Conservation (phyloP, 306 rosid species). For the Trichosanthes cucumerina region DNA sequence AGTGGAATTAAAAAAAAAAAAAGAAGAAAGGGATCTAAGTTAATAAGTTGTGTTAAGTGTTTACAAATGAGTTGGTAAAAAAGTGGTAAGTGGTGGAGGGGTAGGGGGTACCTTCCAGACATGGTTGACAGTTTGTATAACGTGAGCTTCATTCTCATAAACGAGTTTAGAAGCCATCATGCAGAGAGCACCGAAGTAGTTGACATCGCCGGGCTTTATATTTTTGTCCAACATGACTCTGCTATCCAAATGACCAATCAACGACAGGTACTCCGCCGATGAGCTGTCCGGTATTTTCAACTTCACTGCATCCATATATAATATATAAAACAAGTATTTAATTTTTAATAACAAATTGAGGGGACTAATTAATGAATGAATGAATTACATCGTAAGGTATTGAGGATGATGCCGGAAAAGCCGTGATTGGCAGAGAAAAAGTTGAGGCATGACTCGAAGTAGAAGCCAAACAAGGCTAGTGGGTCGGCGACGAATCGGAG, state of each 20-base stretch:
- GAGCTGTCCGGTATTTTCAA: conserved; percentile 10
- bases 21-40: too few relatives aligned
- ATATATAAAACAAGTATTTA: too few relatives aligned
- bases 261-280: conserved; percentile 10
- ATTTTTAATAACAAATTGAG: too few relatives aligned
- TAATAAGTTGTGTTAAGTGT: too few relatives aligned
- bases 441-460: conserved; percentile 39
- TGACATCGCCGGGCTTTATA: conserved; percentile 14
- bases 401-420: conserved; percentile 24
- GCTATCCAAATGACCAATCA: conserved; percentile 25
- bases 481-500: conserved; percentile 6
- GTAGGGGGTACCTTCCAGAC: conserved; percentile 23
- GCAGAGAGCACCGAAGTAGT: conserved; percentile 18
- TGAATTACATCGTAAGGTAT: conserved; percentile 41
- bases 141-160: conserved; percentile 20
- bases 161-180: conserved; percentile 30
- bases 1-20: too few relatives aligned
- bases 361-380: too few relatives aligned
- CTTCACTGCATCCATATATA: conserved; percentile 28
- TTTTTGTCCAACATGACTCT: conserved; percentile 20
- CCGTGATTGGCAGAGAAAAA: conserved; percentile 46
- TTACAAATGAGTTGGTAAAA: too few relatives aligned
- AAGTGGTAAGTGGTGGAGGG: too few relatives aligned
- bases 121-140: conserved; percentile 3
- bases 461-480: conserved; percentile 28